Base-by-base conservation (phyloP, 306 rosid genomes). In the Leucaena leucocephala region DNA sequence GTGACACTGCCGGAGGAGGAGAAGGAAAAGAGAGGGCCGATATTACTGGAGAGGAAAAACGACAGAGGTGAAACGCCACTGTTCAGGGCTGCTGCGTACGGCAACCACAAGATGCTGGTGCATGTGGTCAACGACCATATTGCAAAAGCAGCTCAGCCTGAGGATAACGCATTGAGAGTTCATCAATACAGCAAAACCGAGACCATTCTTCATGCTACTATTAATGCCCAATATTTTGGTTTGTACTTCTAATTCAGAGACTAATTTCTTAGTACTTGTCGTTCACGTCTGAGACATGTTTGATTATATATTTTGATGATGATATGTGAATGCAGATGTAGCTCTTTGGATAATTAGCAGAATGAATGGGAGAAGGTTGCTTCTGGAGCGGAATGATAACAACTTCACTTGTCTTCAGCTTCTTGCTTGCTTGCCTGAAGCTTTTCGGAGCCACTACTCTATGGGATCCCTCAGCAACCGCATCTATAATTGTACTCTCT, bases 321-420 rank as follows among this genome's bases (percentile, higher is more conserved):
- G 43, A 40, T 40, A 40, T 40, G 7, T 40, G 43, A 40, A 0
- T 12, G 69, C 62, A 80, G 83, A 74, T 5, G 79, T 66, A 16
- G 83, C 83, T 33, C 4, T 80, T 65, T 80, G 83, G 83, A 11
- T 80, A 14, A 14, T 65, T 4, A 38, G 11, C 8, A 74, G 7
- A 34, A 19, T 12, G 48, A 38, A 80, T 12, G 3, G 16, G 6
- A 3, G 3, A 0, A 27, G 8, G 55, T 79, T 80, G 5, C 78
- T 39, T 3, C 0, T 0, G 2, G 73, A 48, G 17, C 46, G 49
- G 46, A 64, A 74, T 34, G 2, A 35, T 0, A n/a, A 5, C 0
- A 49, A 19, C 14, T 36, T 13, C 8, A 80, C 79, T n/a, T 42
- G 79, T 55, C 83, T 80, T 54, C 79, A 74, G 55, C 34, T 80